Base-by-base conservation (phyloP, 257 asterid genomes). In the Osmanthus fragrans region DNA sequence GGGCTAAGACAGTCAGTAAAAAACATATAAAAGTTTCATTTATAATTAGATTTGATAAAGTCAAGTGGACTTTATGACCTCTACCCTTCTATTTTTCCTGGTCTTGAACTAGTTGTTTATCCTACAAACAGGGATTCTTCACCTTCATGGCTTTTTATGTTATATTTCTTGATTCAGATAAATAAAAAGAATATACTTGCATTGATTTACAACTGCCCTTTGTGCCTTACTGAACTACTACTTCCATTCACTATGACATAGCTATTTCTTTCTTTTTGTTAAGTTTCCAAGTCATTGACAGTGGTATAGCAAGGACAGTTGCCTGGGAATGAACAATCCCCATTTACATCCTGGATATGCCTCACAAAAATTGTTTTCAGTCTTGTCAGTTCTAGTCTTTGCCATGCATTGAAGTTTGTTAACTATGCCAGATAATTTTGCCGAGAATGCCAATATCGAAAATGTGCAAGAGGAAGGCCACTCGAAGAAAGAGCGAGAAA, bases 401-500 rank as follows among this genome's bases (percentile, higher is more conserved):
- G 25, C 60, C 30, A 67, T 66, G 73, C 23, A 30, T 68, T 19
- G 25, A n/a, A 56, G 45, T 73, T 60, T 23, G 54, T 19, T 8
- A 30, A 74, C 7, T 73, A 29, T 80, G 75, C 73, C 86, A 96
- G 99, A 84, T 86, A 72, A 82, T 64, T 81, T 56, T 54, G 76
- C 36, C 63, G 94, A 83, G 74, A 89, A 86, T 86, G 87, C 78
- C 76, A 78, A 70, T 77, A 76, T 72, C 73, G 82, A 51, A 49
- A 71, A 77, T 45, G 90, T 73, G 51, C 90, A 81, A 71, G 94
- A 73, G 75, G 94, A 87, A 84, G 76, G 71, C 32, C 78, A 80
- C 65, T 82, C 71, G 37, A 91, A 81, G 84, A 92, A 89, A 84
- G 96, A 87, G 45, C 91, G 84, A 75, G 89, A 87, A 80, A 89